Evolutionary conservation across 2,329 filamentous ascomycete species (phyloP).

Genomic region (Fusarium haematococcum): DNA sequence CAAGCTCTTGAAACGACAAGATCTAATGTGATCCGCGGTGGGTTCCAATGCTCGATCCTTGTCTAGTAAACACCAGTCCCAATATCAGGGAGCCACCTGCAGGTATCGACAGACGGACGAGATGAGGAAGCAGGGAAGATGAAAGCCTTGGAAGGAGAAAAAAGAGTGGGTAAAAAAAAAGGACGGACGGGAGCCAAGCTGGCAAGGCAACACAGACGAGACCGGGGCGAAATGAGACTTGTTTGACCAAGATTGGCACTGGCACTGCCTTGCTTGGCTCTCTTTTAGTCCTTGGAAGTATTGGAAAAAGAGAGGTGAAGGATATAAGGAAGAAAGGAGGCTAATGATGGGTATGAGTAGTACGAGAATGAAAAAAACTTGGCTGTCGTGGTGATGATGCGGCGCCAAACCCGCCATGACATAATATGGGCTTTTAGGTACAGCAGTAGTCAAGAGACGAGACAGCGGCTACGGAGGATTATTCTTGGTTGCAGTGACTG

Average conservation of each 20-base stretch:
- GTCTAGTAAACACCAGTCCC: conserved; percentile 23
- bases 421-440: conserved; percentile 25
- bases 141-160: not conserved
- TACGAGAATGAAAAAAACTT: conserved; percentile 12
- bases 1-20: conserved; percentile 21
- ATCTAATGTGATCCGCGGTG: conserved; percentile 33
- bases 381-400: conserved; percentile 28
- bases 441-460: not conserved
- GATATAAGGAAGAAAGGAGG: conserved; percentile 6
- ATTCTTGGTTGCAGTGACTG: conserved; percentile 2
- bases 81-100: conserved; percentile 28
- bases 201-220: conserved; percentile 14
- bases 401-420: conserved; percentile 32
- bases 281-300: conserved; percentile 11
- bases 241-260: conserved; percentile 21
- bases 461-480: not conserved
- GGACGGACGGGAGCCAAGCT: not conserved
- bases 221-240: conserved; percentile 31
- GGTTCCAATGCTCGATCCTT: conserved; percentile 28
- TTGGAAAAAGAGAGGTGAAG: not conserved
- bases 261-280: conserved; percentile 39
- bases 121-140: conserved; percentile 9
- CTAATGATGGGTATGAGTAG: not conserved
- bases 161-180: conserved; percentile 10
- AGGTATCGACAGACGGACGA: conserved; percentile 30